Evolutionary conservation across 106 monocot genomes (phyloP).

Genomic region (Ottelia alismoides): DNA sequence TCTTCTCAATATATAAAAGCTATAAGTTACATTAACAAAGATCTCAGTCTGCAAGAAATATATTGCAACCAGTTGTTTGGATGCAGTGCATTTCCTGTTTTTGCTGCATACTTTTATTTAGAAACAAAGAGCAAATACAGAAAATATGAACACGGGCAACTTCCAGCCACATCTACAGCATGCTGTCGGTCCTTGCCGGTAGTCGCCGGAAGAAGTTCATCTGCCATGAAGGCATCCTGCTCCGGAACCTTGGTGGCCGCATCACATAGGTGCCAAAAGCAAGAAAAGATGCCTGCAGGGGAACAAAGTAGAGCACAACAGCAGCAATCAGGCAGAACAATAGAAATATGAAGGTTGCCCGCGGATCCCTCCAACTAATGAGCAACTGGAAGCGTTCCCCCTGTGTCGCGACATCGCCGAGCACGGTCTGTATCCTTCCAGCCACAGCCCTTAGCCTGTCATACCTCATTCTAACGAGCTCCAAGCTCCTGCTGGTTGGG

Average conservation of each 20-base stretch:
- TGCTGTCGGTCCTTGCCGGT: constrained; percentile 47
- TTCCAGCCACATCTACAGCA: no score
- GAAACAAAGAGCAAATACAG: no score
- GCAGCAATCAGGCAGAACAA: constrained; percentile 36
- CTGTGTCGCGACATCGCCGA: constrained; percentile 72
- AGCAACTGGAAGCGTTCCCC: constrained; percentile 62
- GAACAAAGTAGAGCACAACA: constrained; percentile 30
- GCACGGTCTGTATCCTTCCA: constrained; percentile 63
- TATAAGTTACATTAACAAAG: no score
- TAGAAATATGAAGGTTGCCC: constrained; percentile 62
- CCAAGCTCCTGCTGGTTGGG: constrained; percentile 34
- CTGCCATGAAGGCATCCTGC: constrained; percentile 44
- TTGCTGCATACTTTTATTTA: no score
- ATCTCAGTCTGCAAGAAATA: no score
- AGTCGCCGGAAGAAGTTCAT: constrained; percentile 80
- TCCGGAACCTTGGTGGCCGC: constrained; percentile 54
- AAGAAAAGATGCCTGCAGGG: constrained; percentile 25
- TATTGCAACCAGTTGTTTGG: no score
- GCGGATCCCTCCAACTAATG: constrained; percentile 75
- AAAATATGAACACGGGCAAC: no score
- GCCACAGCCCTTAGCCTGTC: constrained; percentile 74
- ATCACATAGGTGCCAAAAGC: constrained; percentile 32
- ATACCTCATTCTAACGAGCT: constrained; percentile 62
- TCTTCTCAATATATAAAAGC: no score
- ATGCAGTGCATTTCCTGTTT: no score